phyloP scores from a whole-genome alignment of 208 protist genomes.

The Trichomonas gallinae region DNA sequence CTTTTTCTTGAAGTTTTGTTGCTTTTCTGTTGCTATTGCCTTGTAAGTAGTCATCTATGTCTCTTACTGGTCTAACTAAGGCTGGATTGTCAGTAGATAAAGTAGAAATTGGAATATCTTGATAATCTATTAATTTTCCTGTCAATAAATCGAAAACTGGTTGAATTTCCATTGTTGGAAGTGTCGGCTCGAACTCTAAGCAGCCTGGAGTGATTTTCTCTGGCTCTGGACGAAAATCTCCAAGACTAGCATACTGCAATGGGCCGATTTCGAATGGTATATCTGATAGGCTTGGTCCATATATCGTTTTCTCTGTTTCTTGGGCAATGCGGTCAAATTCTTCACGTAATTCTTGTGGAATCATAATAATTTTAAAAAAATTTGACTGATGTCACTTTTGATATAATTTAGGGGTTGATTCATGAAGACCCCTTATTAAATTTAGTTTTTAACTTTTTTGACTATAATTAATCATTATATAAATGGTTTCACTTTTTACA shows the following conservation, averaged over 20 bases:
- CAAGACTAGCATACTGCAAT: background rate
- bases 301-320: background rate
- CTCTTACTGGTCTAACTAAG: background rate
- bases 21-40: background rate
- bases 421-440: too few species aligned
- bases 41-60: background rate
- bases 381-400: too few species aligned
- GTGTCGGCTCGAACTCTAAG: background rate
- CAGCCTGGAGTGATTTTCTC: background rate
- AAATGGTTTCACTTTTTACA: too few species aligned
- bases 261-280: background rate
- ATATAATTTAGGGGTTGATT: too few species aligned
- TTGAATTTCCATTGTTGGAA: background rate
- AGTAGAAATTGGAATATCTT: background rate
- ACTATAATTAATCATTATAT: too few species aligned
- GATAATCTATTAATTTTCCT: background rate
- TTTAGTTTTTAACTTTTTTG: too few species aligned
- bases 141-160: background rate
- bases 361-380: background rate
- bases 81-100: background rate
- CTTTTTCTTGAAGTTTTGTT: background rate
- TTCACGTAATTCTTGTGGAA: background rate
- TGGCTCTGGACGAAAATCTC: background rate
- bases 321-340: background rate
- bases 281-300: background rate